These are phyloP conservation scores for Penicillium nucicola DNA, from an alignment of 495 filamentous ascomycete species.

Conservation along the genomic window DNA sequence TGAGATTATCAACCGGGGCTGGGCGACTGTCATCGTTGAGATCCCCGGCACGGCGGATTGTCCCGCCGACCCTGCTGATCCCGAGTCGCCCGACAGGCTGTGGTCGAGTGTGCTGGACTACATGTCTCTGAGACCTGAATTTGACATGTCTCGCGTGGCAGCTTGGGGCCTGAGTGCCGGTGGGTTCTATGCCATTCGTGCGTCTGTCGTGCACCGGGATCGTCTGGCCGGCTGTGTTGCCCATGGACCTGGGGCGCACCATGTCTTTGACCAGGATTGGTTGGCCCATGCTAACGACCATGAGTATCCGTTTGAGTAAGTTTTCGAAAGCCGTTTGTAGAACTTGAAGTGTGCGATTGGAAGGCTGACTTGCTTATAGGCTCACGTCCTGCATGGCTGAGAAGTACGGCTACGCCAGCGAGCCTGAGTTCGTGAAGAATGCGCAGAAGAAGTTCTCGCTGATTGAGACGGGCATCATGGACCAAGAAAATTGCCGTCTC, in stretches of 20 bases:
- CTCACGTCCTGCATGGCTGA: slow-evolving; percentile 62
- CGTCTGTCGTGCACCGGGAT: slow-evolving; percentile 67
- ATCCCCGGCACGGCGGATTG: slow-evolving; percentile 81
- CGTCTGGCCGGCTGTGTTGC: slow-evolving; percentile 60
- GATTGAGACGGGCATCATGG: slow-evolving; percentile 64
- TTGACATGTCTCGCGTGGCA: slow-evolving; percentile 61
- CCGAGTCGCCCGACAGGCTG: slow-evolving; percentile 49
- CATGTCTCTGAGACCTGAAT: slow-evolving; percentile 53
- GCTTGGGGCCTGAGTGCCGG: slow-evolving; percentile 74
- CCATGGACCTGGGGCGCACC: slow-evolving; percentile 68
- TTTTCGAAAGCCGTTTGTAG: slow-evolving; percentile 8
- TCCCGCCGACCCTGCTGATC: slow-evolving; percentile 59
- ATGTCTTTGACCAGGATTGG: slow-evolving; percentile 67
- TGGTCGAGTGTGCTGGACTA: slow-evolving; percentile 62
- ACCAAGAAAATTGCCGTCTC: slow-evolving; percentile 59
- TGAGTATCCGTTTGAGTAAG: slow-evolving; percentile 74
- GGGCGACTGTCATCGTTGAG: slow-evolving; percentile 62
- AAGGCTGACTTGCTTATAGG: slow-evolving; percentile 26
- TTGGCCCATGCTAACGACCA: slow-evolving; percentile 63
- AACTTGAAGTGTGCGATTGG: not conserved
- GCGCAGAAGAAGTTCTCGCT: slow-evolving; percentile 71
- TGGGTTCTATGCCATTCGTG: slow-evolving; percentile 73
- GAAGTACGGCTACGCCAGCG: slow-evolving; percentile 65
- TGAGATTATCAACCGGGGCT: slow-evolving; percentile 60
- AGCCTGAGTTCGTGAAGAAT: slow-evolving; percentile 57